Conservation (phyloP, 2,329 filamentous ascomycete species). For the Trichoderma koningii region DNA sequence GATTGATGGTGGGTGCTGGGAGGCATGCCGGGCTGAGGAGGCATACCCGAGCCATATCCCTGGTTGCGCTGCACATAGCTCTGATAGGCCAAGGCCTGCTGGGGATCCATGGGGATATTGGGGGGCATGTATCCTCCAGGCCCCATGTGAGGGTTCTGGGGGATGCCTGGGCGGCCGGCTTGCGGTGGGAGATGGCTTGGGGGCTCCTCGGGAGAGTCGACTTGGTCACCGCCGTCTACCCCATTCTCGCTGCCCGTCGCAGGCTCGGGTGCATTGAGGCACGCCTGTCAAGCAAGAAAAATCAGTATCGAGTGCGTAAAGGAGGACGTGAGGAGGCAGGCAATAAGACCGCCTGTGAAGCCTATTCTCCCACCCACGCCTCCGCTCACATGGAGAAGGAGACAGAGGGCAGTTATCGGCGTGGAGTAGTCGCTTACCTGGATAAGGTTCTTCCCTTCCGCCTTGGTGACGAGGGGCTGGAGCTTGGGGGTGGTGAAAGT, state of each 20-base stretch:
- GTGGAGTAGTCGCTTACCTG: constrained; percentile 65
- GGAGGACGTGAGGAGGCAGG: background rate
- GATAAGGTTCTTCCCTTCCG: constrained; percentile 98
- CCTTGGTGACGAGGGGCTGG: constrained; percentile 95
- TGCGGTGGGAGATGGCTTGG: constrained; percentile 71
- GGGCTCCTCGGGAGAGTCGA: constrained; percentile 91
- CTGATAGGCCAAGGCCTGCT: constrained; percentile 80
- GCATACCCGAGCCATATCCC: constrained; percentile 75
- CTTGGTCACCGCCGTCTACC: constrained; percentile 72
- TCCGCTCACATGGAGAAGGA: background rate
- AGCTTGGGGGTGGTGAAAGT: constrained; percentile 98
- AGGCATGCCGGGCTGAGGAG: constrained; percentile 74
- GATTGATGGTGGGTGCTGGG: constrained; percentile 81
- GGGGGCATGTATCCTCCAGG: constrained; percentile 60
- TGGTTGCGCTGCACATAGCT: constrained; percentile 74
- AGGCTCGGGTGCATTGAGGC: constrained; percentile 93
- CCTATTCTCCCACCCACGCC: background rate
- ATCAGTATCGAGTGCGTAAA: constrained; percentile 38
- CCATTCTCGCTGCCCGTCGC: constrained; percentile 78
- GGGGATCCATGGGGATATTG: constrained; percentile 69
- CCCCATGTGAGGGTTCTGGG: constrained; percentile 64
- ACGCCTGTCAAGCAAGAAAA: constrained; percentile 64
- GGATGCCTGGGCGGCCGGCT: constrained; percentile 63
- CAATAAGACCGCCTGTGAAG: background rate
- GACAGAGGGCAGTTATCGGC: background rate